A percentile compares a stretch with the other conserved stretches of the same genome.
phyloP scores from a whole-genome alignment of 805 yeast genomes.

The Clavispora phyllophila region DNA sequence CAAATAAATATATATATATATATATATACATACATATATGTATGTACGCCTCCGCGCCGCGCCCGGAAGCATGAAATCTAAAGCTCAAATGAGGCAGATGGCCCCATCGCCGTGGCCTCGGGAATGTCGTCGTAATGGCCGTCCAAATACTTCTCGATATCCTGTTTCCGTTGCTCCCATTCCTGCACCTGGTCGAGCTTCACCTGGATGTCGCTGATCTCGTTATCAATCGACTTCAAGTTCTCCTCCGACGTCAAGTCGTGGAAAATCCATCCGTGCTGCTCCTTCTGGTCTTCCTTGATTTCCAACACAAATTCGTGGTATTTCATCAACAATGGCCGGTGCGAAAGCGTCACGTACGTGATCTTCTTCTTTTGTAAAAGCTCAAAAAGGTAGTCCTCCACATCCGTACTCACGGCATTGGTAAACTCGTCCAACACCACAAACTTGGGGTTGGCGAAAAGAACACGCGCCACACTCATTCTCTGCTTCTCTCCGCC shows the following conservation, averaged over 20 bases:
- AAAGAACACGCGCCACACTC: constrained; percentile 79
- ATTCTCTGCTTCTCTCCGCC: constrained; percentile 96
- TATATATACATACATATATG: too few relatives aligned
- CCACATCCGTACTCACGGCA: constrained; percentile 86
- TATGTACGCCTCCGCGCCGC: background rate
- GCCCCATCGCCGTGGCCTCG: constrained; percentile 6
- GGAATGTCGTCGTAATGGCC: constrained; percentile 24
- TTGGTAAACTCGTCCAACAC: constrained; percentile 91
- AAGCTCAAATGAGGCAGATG: constrained; percentile 6
- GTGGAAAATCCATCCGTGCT: constrained; percentile 42
- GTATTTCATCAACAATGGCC: constrained; percentile 79
- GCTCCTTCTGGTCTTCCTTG: constrained; percentile 40
- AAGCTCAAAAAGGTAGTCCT: constrained; percentile 76
- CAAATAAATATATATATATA: too few relatives aligned
- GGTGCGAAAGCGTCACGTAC: constrained; percentile 74
- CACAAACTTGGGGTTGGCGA: constrained; percentile 75
- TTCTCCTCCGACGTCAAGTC: constrained; percentile 63
- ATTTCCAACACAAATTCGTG: constrained; percentile 75
- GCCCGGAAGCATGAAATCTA: constrained; percentile 7
- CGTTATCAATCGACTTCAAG: constrained; percentile 64
- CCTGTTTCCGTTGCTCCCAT: constrained; percentile 56
- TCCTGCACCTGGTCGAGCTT: constrained; percentile 55
- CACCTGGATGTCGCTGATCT: constrained; percentile 59
- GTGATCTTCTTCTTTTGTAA: constrained; percentile 68
- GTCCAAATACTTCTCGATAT: constrained; percentile 50